Conservation (phyloP, 352 stramenopile genomes). For the Elongisporangium prolatum region DNA sequence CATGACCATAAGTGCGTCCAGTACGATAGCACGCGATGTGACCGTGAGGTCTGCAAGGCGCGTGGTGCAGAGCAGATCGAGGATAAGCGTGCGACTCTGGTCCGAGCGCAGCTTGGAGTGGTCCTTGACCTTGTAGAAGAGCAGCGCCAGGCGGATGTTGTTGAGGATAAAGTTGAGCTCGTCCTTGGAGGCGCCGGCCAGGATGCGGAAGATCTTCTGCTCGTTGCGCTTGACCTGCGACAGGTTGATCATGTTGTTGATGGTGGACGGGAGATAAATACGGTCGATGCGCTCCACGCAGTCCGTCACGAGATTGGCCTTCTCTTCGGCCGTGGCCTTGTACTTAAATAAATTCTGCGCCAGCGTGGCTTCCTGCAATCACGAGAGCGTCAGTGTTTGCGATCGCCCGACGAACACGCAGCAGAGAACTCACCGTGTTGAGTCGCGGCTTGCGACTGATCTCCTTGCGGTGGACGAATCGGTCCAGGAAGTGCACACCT, state of each 20-base stretch:
- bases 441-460: conserved; percentile 60
- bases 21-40: conserved; percentile 87
- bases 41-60: conserved; percentile 91
- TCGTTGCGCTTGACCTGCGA: conserved; percentile 82
- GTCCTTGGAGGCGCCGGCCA: conserved; percentile 92
- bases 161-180: conserved; percentile 97
- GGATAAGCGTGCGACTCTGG: conserved; percentile 90
- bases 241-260: conserved; percentile 88
- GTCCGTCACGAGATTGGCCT: conserved; percentile 65
- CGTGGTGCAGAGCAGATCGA: conserved; percentile 93
- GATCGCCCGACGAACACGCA: not conserved
- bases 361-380: conserved; percentile 34
- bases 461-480: conserved; percentile 70
- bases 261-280: conserved; percentile 82
- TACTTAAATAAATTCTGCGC: conserved; percentile 80
- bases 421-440: conserved; percentile 27
- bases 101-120: conserved; percentile 66
- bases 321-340: conserved; percentile 77
- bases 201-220: conserved; percentile 94
- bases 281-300: conserved; percentile 74
- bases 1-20: conserved; percentile 97
- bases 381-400: not conserved
- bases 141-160: conserved; percentile 91
- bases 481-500: conserved; percentile 77
- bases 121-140: conserved; percentile 99